Percentiles rank a stretch among this genome's conserved stretches.
These are phyloP conservation scores for Sporisorium iseilematis-ciliati DNA, from an alignment of 1,284 basidiomycete species.

Conservation along the genomic window DNA sequence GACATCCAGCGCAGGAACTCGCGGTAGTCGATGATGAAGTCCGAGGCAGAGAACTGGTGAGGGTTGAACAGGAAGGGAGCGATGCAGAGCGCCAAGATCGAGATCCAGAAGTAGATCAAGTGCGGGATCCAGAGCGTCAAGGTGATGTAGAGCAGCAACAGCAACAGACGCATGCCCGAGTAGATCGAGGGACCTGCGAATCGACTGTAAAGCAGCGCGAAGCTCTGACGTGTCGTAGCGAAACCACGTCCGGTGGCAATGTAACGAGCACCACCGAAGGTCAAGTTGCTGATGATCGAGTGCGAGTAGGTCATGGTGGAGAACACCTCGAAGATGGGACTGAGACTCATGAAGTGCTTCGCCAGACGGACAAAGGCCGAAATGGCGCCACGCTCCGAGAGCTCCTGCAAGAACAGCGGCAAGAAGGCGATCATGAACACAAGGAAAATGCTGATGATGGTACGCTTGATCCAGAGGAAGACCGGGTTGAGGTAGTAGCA, in stretches of 20 bases:
- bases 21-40: conserved; percentile 70
- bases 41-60: conserved; percentile 68
- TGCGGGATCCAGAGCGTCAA: conserved; percentile 70
- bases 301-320: conserved; percentile 69
- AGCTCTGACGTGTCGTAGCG: conserved; percentile 68
- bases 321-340: conserved; percentile 69
- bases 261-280: conserved; percentile 70
- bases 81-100: conserved; percentile 67
- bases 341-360: conserved; percentile 69
- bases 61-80: conserved; percentile 70
- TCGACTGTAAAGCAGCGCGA: conserved; percentile 68
- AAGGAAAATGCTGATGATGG: conserved; percentile 69
- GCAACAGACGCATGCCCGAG: conserved; percentile 66
- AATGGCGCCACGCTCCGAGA: conserved; percentile 68
- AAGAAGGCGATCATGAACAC: conserved; percentile 70
- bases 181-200: conserved; percentile 70
- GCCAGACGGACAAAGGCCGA: conserved; percentile 67
- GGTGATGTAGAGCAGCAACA: conserved; percentile 68
- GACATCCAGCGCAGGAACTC: conserved; percentile 70
- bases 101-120: conserved; percentile 70
- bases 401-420: conserved; percentile 69
- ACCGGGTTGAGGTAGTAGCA: conserved; percentile 70
- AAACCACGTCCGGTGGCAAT: conserved; percentile 70
- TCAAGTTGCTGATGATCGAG: conserved; percentile 69
- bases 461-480: conserved; percentile 69